Percentiles rank a stretch among this genome's conserved stretches.
phyloP scores from a whole-genome alignment of 2,329 filamentous ascomycete genomes.

The Aspergillus pseudotamarii region DNA sequence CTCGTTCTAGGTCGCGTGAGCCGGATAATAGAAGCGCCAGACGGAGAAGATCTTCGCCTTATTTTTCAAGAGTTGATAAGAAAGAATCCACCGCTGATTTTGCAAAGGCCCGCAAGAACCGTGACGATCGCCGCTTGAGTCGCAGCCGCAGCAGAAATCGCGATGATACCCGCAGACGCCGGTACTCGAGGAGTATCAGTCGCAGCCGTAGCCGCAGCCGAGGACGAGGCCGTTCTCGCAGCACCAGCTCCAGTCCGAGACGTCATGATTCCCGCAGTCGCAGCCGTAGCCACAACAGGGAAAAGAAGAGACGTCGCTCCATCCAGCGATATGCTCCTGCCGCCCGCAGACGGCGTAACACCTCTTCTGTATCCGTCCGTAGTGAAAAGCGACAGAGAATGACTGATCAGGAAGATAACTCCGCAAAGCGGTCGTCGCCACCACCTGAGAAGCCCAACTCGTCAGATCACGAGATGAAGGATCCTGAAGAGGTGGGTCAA shows the following conservation, averaged over 20 bases:
- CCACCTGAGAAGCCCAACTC: constrained; percentile 20
- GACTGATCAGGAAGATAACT: constrained; percentile 40
- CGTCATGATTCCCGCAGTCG: constrained; percentile 33
- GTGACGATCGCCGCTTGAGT: constrained; percentile 47
- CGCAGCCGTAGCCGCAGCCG: constrained; percentile 36
- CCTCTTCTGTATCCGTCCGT: constrained; percentile 45
- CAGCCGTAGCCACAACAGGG: constrained; percentile 32
- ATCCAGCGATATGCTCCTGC: constrained; percentile 49
- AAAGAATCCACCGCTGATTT: constrained; percentile 53
- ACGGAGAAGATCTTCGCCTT: constrained; percentile 48
- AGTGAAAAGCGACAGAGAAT: constrained; percentile 46
- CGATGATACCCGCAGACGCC: constrained; percentile 34
- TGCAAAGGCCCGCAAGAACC: constrained; percentile 48
- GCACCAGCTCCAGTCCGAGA: constrained; percentile 47
- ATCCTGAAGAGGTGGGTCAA: constrained; percentile 38
- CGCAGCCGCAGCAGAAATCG: constrained; percentile 42
- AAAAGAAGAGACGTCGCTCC: constrained; percentile 48
- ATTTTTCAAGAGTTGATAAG: constrained; percentile 45
- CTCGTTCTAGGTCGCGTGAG: constrained; percentile 36
- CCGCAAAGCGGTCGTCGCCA: constrained; percentile 25
- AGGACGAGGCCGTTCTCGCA: constrained; percentile 31
- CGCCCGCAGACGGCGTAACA: constrained; percentile 44
- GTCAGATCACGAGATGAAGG: constrained; percentile 25
- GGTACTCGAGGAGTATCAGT: constrained; percentile 28
- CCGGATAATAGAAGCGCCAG: constrained; percentile 34